A percentile compares a stretch with the other conserved stretches of the same genome.
Evolutionary conservation across 176 grass and related monocot species (phyloP).

Genomic region (Paspalum vaginatum): DNA sequence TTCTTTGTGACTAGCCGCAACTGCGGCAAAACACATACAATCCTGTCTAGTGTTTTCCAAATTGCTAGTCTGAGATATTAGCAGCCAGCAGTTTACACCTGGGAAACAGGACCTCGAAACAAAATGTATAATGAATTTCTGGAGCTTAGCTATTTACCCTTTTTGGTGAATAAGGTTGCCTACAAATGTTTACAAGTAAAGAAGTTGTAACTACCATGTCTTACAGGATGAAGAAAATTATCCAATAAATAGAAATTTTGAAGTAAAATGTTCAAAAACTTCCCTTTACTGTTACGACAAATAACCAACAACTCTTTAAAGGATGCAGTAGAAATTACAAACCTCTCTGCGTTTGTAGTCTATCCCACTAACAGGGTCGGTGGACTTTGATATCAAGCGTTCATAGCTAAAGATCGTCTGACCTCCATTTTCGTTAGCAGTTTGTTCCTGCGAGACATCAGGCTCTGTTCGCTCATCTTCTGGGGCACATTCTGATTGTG

Average conservation of each 20-base stretch:
- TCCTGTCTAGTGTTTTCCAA: not conserved
- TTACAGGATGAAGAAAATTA: conserved; percentile 14
- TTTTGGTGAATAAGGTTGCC: not conserved
- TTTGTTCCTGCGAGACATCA: conserved; percentile 67
- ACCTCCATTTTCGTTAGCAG: conserved; percentile 66
- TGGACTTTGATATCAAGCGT: conserved; percentile 76
- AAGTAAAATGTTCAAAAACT: not conserved
- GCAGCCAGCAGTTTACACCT: not conserved
- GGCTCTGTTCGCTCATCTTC: conserved; percentile 52
- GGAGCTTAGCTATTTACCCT: not conserved
- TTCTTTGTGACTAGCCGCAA: not conserved
- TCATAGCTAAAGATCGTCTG: conserved; percentile 85
- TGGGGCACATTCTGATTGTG: conserved; percentile 33
- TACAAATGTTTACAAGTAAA: conserved; percentile 1
- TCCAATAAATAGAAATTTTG: not conserved
- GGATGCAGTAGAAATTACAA: conserved; percentile 33
- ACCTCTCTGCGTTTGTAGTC: conserved; percentile 95
- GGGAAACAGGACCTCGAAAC: not conserved
- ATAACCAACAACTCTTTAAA: not conserved
- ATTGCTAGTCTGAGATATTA: not conserved
- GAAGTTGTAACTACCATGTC: conserved; percentile 7
- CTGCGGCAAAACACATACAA: not conserved
- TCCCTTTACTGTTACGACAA: not conserved
- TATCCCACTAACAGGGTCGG: conserved; percentile 81
- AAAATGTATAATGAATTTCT: not conserved